Evolutionary conservation across 2,329 filamentous ascomycete genomes (phyloP).

Genomic region (Colletotrichum spaethianum): DNA sequence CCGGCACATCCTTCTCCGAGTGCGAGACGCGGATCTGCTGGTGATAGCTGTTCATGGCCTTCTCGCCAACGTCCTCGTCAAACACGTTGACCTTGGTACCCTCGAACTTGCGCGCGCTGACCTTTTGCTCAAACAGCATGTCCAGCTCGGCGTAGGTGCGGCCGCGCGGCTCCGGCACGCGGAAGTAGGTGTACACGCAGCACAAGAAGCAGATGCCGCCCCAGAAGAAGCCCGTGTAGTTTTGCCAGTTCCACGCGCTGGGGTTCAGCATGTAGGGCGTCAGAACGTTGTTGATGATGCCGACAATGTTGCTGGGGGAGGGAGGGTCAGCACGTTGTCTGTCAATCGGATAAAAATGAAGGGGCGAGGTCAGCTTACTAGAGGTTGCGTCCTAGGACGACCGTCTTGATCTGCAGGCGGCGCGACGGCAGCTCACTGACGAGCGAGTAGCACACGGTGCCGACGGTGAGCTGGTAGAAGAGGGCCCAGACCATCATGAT

Average conservation of each 20-base stretch:
- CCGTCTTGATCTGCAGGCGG: constrained; percentile 90
- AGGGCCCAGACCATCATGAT: constrained; percentile 90
- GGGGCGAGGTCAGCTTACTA: constrained; percentile 62
- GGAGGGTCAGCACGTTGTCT: constrained; percentile 11
- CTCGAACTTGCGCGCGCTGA: constrained; percentile 82
- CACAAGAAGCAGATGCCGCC: constrained; percentile 84
- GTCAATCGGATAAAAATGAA: no score
- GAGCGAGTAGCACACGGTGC: constrained; percentile 90
- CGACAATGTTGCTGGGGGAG: constrained; percentile 77
- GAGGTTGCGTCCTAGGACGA: constrained; percentile 85
- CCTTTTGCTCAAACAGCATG: constrained; percentile 81
- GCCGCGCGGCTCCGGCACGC: constrained; percentile 83
- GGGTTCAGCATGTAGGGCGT: constrained; percentile 97
- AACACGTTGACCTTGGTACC: constrained; percentile 70
- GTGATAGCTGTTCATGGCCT: constrained; percentile 65
- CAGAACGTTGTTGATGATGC: constrained; percentile 84
- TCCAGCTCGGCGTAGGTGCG: constrained; percentile 91
- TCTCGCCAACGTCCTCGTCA: constrained; percentile 60
- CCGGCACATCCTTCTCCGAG: constrained; percentile 44
- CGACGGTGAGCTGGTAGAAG: constrained; percentile 88
- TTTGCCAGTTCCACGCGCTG: constrained; percentile 87
- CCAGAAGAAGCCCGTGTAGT: constrained; percentile 92
- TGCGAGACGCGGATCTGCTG: constrained; percentile 53
- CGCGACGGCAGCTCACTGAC: constrained; percentile 88
- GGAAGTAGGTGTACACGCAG: constrained; percentile 86